These are phyloP conservation scores for Hyaloperonospora brassicae DNA, from an alignment of 352 stramenopile genomes.

Conservation along the genomic window DNA sequence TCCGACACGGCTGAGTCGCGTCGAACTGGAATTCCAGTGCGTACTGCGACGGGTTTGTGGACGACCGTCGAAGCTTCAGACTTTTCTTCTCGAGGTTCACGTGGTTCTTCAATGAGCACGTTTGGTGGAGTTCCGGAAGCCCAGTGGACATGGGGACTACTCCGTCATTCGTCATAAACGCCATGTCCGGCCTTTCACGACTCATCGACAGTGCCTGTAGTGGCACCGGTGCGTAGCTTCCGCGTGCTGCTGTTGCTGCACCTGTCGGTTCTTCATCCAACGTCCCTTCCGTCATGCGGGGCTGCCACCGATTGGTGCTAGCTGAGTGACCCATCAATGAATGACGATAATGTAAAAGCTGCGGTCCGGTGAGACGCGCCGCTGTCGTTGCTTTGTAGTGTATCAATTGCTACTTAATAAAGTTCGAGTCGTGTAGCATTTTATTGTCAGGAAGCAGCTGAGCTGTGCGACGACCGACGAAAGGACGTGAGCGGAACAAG, in stretches of 20 bases:
- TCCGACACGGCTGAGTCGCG: slow-evolving; percentile 60
- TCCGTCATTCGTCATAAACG: slow-evolving; percentile 76
- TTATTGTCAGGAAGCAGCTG: no score
- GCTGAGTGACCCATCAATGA: slow-evolving; percentile 62
- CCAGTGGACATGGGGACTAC: slow-evolving; percentile 29
- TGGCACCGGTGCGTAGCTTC: slow-evolving; percentile 69
- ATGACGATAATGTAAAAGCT: neutral
- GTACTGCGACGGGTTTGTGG: slow-evolving; percentile 20
- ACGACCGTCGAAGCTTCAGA: slow-evolving; percentile 41
- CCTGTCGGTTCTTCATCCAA: slow-evolving; percentile 62
- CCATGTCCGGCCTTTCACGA: slow-evolving; percentile 69
- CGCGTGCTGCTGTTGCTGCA: slow-evolving; percentile 28
- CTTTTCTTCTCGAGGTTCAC: slow-evolving; percentile 80
- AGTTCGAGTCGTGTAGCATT: no score
- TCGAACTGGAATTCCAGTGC: slow-evolving; percentile 72
- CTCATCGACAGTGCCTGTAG: slow-evolving; percentile 81
- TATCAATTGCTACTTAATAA: no score
- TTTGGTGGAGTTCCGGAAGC: slow-evolving; percentile 78
- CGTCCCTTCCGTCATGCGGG: slow-evolving; percentile 22
- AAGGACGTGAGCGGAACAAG: no score
- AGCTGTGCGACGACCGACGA: no score
- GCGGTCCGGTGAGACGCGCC: no score
- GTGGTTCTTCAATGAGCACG: slow-evolving; percentile 74
- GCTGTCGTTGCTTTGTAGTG: no score
- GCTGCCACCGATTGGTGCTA: slow-evolving; percentile 49